Conservation (phyloP, 202 grass and related monocot genomes). For the Miscanthus sacchariflorus region DNA sequence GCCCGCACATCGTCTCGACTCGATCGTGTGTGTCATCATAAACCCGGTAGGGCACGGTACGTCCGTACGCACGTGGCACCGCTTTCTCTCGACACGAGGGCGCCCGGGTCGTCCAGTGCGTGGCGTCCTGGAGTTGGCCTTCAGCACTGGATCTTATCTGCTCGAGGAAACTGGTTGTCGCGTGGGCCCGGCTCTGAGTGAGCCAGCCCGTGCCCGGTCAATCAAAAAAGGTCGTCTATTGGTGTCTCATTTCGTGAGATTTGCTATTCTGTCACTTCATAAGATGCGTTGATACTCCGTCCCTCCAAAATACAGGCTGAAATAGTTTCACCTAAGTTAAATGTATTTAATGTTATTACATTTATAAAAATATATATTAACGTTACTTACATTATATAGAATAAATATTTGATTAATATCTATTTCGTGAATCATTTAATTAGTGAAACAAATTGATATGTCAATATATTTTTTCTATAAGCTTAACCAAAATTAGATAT, state of each 20-base stretch:
- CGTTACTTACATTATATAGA: too few relatives aligned
- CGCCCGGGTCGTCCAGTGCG: conserved; percentile 14
- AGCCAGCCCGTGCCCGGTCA: background rate
- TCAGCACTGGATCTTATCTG: conserved; percentile 52
- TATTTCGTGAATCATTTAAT: too few relatives aligned
- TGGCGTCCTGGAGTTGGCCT: conserved; percentile 37
- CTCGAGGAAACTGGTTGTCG: conserved; percentile 40
- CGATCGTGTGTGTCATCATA: background rate
- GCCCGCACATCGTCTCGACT: background rate
- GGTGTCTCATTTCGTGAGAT: background rate
- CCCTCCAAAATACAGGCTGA: too few relatives aligned
- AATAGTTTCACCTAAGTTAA: too few relatives aligned
- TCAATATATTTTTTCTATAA: too few relatives aligned
- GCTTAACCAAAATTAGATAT: too few relatives aligned
- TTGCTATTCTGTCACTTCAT: too few relatives aligned
- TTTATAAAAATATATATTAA: too few relatives aligned
- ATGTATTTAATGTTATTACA: too few relatives aligned
- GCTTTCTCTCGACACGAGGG: conserved; percentile 19
- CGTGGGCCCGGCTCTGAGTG: background rate
- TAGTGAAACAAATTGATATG: too few relatives aligned
- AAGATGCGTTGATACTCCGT: too few relatives aligned
- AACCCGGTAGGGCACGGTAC: background rate
- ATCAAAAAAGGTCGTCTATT: background rate
- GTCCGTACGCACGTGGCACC: conserved; percentile 20
- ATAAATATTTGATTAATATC: too few relatives aligned